Percentiles rank a stretch among this genome's conserved stretches.
Evolutionary conservation across 2,329 filamentous ascomycete species (phyloP).

Genomic region (Diaporthe destruens): DNA sequence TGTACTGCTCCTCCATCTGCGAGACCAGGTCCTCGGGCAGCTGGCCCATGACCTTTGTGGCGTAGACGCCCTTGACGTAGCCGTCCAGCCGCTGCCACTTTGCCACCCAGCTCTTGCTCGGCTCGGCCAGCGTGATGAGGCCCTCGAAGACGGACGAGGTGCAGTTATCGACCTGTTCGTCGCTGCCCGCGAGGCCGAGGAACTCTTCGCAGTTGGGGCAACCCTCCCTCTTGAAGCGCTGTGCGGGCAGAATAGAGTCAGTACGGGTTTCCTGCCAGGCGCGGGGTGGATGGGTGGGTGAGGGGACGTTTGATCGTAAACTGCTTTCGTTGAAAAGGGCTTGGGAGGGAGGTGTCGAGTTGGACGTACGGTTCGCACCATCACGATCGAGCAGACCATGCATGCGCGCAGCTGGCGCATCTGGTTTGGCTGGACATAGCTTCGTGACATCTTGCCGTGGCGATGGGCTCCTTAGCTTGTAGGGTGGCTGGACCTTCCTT

Average conservation of each 20-base stretch:
- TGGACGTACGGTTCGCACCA: constrained; percentile 76
- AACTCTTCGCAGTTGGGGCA: constrained; percentile 98
- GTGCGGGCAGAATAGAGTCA: constrained; percentile 41
- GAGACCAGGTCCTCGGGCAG: constrained; percentile 74
- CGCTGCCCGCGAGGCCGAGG: constrained; percentile 82
- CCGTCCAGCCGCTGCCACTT: constrained; percentile 93
- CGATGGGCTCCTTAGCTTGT: background rate
- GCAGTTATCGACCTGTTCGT: constrained; percentile 89
- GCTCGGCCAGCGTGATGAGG: constrained; percentile 85
- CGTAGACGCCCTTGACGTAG: constrained; percentile 91
- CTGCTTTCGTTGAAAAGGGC: background rate
- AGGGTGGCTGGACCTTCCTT: background rate
- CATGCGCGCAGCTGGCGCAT: constrained; percentile 75
- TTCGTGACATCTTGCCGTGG: constrained; percentile 18
- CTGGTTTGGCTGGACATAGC: constrained; percentile 31
- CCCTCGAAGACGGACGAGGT: constrained; percentile 98
- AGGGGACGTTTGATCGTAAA: background rate
- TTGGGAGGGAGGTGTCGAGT: background rate
- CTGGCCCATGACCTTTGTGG: constrained; percentile 91
- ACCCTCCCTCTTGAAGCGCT: constrained; percentile 88
- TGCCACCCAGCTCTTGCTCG: constrained; percentile 91
- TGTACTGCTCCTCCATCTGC: constrained; percentile 72
- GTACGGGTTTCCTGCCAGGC: constrained; percentile 33
- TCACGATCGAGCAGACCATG: constrained; percentile 98
- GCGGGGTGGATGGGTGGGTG: background rate